phyloP scores from a whole-genome alignment of 2,329 filamentous ascomycete species.

The Monilinia polystroma region DNA sequence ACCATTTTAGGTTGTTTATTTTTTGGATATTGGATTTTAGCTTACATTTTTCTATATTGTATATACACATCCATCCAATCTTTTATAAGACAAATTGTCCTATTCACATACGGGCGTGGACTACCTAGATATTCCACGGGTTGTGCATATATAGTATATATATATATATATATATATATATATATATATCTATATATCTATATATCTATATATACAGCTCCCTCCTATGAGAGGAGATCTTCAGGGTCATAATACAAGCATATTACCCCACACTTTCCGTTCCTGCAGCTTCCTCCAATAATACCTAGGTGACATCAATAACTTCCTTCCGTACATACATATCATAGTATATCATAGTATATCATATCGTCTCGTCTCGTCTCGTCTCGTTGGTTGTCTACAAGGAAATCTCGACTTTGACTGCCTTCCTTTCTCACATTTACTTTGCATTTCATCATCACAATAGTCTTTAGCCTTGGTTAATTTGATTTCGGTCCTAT shows the following conservation, averaged over 20 bases:
- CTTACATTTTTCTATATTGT: no score
- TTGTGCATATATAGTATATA: no score
- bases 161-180: no score
- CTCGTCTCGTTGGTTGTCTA: not conserved
- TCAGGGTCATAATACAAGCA: constrained; percentile 19
- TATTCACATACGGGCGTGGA: not conserved
- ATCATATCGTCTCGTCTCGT: no score
- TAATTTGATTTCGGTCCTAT: not conserved
- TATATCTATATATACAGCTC: constrained; percentile 1
- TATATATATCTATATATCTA: no score
- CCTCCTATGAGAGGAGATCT: not conserved
- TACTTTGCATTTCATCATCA: not conserved
- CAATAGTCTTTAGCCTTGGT: not conserved
- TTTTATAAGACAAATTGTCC: not conserved
- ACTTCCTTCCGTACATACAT: not conserved
- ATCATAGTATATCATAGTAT: not conserved
- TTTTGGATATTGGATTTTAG: not conserved
- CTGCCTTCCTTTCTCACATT: constrained; percentile 2
- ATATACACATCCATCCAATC: not conserved
- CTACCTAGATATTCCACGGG: no score
- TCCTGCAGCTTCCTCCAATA: constrained; percentile 25
- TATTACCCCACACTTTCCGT: constrained; percentile 32
- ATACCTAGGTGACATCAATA: not conserved
- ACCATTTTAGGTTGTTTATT: not conserved
- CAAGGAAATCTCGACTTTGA: not conserved